Base-by-base conservation (phyloP, 257 asterid genomes). In the Solanum medicagineum region DNA sequence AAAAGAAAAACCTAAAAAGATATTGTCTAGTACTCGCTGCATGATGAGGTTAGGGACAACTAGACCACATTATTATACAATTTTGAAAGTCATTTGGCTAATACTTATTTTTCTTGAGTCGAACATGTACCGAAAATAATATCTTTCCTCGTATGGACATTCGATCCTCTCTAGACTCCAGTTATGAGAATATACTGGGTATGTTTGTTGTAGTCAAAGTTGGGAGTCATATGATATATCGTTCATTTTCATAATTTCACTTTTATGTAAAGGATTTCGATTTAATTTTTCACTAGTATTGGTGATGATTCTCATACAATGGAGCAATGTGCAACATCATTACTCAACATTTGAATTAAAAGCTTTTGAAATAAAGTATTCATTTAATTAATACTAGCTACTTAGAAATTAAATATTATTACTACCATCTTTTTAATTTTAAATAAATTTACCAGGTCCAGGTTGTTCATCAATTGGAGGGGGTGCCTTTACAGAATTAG, bases 401-500 rank as follows among this genome's bases (percentile, higher is more conserved):
- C 54, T 42, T 19, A 70, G 0, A 20, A 40, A 70, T 70, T 70
- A 42, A 69, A 70, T 32, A 32, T 70, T 70, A 40, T 40, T 40
- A 29, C 47, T 36, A 24, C 15, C 12, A 63, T 73, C 9, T 42
- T n/a, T 11, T 73, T 20, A 20, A n/a, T 45, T 73, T 20, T 36
- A 36, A 36, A 36, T 44, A 19, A 19, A 42, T 73, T 74, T 47
- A 45, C 13, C 70, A 89, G 90, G 91, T 22, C 91, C 90, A 2
- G 91, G 91, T 45, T 89, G 91, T 84, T 89, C 91, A 4, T 89
- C 91, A 11, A 74, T 89, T 15, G 91, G 91, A 40, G 91, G 91
- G 5, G 91, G 91, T 26, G 91, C 84, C 83, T 89, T 89, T 71
- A 89, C 91, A 42, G 90, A 89, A 80, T 19, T 89, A 49, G 91